Evolutionary conservation across 352 stramenopile genomes (phyloP).

Genomic region (Globisporangium megalacanthum): DNA sequence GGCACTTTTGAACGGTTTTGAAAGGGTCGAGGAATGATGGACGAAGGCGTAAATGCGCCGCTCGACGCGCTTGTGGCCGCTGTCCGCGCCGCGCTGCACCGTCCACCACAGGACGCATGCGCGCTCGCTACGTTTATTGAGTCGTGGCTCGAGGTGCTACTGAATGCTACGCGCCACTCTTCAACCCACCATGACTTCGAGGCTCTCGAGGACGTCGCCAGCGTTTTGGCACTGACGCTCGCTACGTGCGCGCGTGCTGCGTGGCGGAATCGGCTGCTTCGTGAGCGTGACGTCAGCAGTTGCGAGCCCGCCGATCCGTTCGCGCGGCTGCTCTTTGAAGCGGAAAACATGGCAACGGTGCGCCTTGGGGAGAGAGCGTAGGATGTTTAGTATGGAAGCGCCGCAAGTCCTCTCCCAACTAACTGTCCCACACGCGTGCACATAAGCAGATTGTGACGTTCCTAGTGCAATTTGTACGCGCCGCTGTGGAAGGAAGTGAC

Average conservation of each 20-base stretch:
- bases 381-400: background rate
- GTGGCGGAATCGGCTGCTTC: background rate
- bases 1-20: no score
- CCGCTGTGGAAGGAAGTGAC: background rate
- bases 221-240: conserved; percentile 8
- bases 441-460: conserved; percentile 4
- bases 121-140: background rate
- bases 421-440: no score
- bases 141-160: background rate
- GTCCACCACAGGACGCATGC: background rate
- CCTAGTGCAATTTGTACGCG: background rate
- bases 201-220: conserved; percentile 5
- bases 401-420: background rate
- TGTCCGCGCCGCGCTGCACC: background rate
- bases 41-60: no score
- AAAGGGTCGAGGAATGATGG: no score
- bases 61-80: conserved; percentile 3
- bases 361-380: background rate
- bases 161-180: background rate
- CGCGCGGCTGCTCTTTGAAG: background rate
- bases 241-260: background rate
- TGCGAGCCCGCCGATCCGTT: background rate
- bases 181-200: background rate
- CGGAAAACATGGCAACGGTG: conserved; percentile 2
- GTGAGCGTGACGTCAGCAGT: background rate